Percentiles rank a stretch among this genome's conserved stretches.
Conservation (phyloP, 192 early-diverging fungal genomes). For the Coemansia sp. region DNA sequence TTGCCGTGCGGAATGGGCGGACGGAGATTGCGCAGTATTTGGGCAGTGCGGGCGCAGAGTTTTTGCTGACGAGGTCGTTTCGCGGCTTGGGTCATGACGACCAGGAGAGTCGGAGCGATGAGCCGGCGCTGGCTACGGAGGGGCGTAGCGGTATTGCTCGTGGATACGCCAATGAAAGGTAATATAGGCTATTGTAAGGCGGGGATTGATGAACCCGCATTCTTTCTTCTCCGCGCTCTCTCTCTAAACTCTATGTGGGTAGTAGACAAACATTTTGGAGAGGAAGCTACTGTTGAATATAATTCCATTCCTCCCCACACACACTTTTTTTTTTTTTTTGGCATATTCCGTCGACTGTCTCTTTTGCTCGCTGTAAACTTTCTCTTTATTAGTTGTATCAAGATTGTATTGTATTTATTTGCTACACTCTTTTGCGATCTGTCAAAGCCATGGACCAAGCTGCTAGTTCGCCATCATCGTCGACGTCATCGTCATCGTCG, state of each 20-base stretch:
- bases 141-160: slow-evolving; percentile 87
- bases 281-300: not conserved
- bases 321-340: not conserved
- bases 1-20: slow-evolving; percentile 60
- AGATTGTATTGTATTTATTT: not conserved
- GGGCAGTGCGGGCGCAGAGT: slow-evolving; percentile 60
- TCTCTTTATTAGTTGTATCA: not conserved
- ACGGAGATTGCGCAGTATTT: slow-evolving; percentile 43
- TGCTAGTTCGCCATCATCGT: not conserved
- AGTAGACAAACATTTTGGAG: slow-evolving; percentile 8
- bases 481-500: not conserved
- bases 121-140: slow-evolving; percentile 52
- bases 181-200: slow-evolving; percentile 14
- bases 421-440: not conserved
- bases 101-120: not conserved
- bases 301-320: not conserved
- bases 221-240: not conserved
- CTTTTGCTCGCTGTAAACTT: not conserved
- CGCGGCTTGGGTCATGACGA: slow-evolving; percentile 74
- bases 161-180: slow-evolving; percentile 61
- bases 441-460: not conserved
- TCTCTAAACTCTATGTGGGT: not conserved
- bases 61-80: slow-evolving; percentile 73
- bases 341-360: not conserved
- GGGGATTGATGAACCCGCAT: not conserved